These are phyloP conservation scores for Eimeria acervulina DNA, from an alignment of 169 alveolate species.

Conservation along the genomic window DNA sequence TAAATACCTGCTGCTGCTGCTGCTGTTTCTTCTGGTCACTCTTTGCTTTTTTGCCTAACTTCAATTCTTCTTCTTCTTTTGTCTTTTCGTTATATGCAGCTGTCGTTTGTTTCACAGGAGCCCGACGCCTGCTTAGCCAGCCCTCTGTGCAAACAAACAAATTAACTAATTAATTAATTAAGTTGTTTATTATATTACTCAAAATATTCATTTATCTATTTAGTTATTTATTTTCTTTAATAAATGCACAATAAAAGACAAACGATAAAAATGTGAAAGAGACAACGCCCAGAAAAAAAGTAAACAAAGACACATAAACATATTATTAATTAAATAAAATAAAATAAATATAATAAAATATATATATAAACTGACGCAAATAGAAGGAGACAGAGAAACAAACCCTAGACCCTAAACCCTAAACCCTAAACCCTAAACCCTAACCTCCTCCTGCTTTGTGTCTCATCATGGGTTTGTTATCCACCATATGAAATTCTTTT, in stretches of 20 bases:
- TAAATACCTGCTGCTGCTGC: conserved; percentile 82
- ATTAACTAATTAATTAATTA: too few species aligned
- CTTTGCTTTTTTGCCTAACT: conserved; percentile 78
- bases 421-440: conserved; percentile 17
- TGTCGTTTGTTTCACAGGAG: conserved; percentile 76
- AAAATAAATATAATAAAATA: neutral
- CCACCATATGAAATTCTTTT: conserved; percentile 74
- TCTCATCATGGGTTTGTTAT: conserved; percentile 66
- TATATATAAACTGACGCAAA: neutral
- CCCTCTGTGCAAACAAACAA: conserved; percentile 25
- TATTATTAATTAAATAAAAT: too few species aligned
- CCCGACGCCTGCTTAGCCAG: conserved; percentile 73
- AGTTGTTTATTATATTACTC: too few species aligned
- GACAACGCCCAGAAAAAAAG: too few species aligned
- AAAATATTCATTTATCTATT: too few species aligned
- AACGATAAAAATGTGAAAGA: too few species aligned
- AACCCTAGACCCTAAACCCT: neutral
- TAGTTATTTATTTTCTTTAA: too few species aligned
- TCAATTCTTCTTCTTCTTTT: conserved; percentile 77
- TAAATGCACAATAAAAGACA: too few species aligned
- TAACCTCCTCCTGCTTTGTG: conserved; percentile 77
- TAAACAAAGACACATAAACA: too few species aligned
- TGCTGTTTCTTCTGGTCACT: conserved; percentile 82
- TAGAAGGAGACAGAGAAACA: neutral
- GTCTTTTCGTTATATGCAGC: conserved; percentile 80